Evolutionary conservation across 345 rosid genomes (phyloP), one percentile per base, ranked within the genome.

Genomic region (Eucalyptus pauciflora): DNA sequence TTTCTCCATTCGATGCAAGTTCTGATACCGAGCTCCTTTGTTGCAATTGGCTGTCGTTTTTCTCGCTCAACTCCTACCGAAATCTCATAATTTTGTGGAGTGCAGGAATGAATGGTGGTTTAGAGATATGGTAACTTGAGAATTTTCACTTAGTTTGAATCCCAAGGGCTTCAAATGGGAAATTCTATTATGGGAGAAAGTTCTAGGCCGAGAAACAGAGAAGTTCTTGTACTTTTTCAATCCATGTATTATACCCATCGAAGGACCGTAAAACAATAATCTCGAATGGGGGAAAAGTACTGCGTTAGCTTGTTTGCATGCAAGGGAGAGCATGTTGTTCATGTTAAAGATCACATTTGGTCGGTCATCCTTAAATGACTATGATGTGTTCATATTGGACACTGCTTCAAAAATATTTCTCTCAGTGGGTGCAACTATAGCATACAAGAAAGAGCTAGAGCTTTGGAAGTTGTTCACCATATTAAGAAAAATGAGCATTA

Each of bases 241-340:
- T 89, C 99, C 98, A 86, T 95, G 98, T 90, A 92, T 97, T n/a
- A 95, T 97, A 91, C 98, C 98, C 16, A 71, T 92, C n/a, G 95
- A 97, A 93, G 98, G 99, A 88, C 92, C 88, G 13, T 92, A 88
- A 90, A 89, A 52, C 83, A 33, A 91, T 92, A 51, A 46, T 88
- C 46, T 86, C 46, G 29, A 90, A 87, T 67, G 90, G 90, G 29
- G 29, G 94, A 93, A 83, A 91, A 91, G 46, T 94, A 95, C 90
- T 89, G 67, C 89, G 86, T 92, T 88, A 94, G 91, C 86, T 90
- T 97, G 92, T 91, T 94, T 69, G 91, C 89, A 20, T 95, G 98
- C 95, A 95, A 96, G 90, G 99, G 98, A 67, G 95, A 95, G 80
- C 99, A 94, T 87, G 99, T 52, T 89, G 95, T 94, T 90, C 95